Percentiles rank a stretch among this genome's conserved stretches.
phyloP scores from a whole-genome alignment of 352 stramenopile genomes.

The Phytopythium boreale region DNA sequence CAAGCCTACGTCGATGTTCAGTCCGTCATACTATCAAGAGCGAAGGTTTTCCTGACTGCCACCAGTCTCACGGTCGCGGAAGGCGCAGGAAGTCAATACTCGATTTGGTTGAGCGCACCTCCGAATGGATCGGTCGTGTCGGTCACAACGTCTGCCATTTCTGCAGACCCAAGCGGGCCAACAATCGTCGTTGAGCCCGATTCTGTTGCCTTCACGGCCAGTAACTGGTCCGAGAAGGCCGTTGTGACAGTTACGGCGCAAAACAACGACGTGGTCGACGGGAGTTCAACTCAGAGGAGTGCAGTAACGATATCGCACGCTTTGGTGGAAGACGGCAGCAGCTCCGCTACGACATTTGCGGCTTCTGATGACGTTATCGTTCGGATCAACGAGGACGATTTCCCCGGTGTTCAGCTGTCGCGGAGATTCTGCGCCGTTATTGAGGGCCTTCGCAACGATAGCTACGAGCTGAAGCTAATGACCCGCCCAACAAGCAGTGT shows the following conservation, averaged over 20 bases:
- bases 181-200: conserved; percentile 23
- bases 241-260: conserved; percentile 22
- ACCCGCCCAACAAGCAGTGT: conserved; percentile 42
- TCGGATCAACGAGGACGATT: conserved; percentile 46
- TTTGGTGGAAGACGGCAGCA: background rate
- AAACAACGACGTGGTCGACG: conserved; percentile 24
- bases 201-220: conserved; percentile 29
- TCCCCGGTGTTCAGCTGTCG: conserved; percentile 53
- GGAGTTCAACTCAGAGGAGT: conserved; percentile 10
- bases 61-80: conserved; percentile 23
- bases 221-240: conserved; percentile 38
- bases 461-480: conserved; percentile 45
- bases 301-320: conserved; percentile 28
- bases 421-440: conserved; percentile 41
- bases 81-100: conserved; percentile 31
- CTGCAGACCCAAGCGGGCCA: background rate
- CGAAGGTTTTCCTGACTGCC: conserved; percentile 34
- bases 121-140: conserved; percentile 16
- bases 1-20: conserved; percentile 44
- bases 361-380: conserved; percentile 28
- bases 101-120: conserved; percentile 39
- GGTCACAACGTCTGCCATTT: conserved; percentile 16
- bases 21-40: conserved; percentile 26
- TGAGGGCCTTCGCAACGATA: conserved; percentile 41
- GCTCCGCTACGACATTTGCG: conserved; percentile 25